These are phyloP conservation scores for Cryptococcus depauperatus DNA, from an alignment of 1,284 basidiomycete genomes.

Conservation along the genomic window DNA sequence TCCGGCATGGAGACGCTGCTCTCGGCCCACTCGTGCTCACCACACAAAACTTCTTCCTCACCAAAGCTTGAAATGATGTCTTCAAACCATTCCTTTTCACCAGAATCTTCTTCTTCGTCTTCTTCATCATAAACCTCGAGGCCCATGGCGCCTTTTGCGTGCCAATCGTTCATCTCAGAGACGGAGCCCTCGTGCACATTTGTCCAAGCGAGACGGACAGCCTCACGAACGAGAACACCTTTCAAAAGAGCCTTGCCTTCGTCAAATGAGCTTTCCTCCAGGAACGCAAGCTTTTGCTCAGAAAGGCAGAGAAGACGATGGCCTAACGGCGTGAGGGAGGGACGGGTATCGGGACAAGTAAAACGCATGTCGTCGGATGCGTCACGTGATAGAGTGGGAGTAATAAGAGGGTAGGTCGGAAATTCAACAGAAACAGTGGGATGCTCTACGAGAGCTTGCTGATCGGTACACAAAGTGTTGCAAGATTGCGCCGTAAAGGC, in stretches of 20 bases:
- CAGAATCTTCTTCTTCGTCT: constrained; percentile 27
- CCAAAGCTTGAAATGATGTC: constrained; percentile 28
- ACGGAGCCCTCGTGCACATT: constrained; percentile 25
- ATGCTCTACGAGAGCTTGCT: not conserved
- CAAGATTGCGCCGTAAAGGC: not conserved
- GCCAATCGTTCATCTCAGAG: constrained; percentile 33
- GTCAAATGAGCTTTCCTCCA: constrained; percentile 30
- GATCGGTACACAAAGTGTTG: not conserved
- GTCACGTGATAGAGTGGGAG: not conserved
- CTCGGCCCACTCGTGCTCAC: constrained; percentile 24
- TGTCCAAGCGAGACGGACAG: constrained; percentile 36
- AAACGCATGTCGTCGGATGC: constrained; percentile 30
- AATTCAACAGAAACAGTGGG: not conserved
- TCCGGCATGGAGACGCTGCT: constrained; percentile 19
- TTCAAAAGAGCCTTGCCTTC: constrained; percentile 21
- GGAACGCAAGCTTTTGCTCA: constrained; percentile 29
- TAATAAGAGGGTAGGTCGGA: not conserved
- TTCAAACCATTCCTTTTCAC: constrained; percentile 35
- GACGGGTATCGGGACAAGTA: constrained; percentile 21
- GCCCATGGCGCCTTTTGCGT: constrained; percentile 25
- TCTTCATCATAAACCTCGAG: constrained; percentile 37
- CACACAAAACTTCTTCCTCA: constrained; percentile 16
- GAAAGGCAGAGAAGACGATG: constrained; percentile 35
- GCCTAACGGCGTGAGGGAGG: constrained; percentile 37
- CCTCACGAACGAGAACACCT: constrained; percentile 34